phyloP scores from a whole-genome alignment of 108 stramenopile species.

The Hondaea fermentalgiana region DNA sequence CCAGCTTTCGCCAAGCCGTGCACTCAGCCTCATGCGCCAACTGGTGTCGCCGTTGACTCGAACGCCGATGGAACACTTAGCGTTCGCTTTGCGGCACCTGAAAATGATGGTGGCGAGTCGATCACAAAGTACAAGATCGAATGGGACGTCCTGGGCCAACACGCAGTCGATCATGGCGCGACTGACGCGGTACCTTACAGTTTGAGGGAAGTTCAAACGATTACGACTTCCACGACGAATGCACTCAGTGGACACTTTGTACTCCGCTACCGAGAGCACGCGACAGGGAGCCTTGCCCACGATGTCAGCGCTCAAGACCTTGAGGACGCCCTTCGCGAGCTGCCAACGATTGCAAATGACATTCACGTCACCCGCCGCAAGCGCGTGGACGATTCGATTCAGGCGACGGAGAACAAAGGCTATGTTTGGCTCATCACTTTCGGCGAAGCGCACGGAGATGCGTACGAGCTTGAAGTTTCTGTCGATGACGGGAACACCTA shows the following conservation, averaged over 20 bases:
- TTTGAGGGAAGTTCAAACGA: conserved; percentile 28
- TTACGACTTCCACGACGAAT: conserved; percentile 36
- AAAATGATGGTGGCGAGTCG: conserved; percentile 61
- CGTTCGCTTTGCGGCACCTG: conserved; percentile 55
- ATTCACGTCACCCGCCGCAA: not conserved
- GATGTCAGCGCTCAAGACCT: conserved; percentile 44
- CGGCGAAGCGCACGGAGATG: not conserved
- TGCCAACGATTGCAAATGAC: conserved; percentile 41
- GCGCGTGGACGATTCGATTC: not conserved
- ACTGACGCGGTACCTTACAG: conserved; percentile 36
- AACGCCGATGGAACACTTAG: conserved; percentile 26
- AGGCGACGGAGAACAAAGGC: conserved; percentile 22
- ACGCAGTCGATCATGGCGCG: conserved; percentile 27
- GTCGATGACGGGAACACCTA: not conserved
- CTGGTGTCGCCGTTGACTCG: conserved; percentile 13
- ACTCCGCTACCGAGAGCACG: conserved; percentile 46
- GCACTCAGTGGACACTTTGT: conserved; percentile 50
- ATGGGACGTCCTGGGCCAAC: conserved; percentile 58
- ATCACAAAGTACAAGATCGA: conserved; percentile 63
- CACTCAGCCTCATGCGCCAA: conserved; percentile 35
- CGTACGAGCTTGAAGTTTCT: not conserved
- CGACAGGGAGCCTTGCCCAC: conserved; percentile 34
- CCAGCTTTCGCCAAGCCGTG: conserved; percentile 30
- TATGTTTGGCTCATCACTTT: conserved; percentile 34
- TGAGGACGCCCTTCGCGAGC: conserved; percentile 37